These are phyloP conservation scores for Senna tora DNA, from an alignment of 306 rosid species.

Conservation along the genomic window DNA sequence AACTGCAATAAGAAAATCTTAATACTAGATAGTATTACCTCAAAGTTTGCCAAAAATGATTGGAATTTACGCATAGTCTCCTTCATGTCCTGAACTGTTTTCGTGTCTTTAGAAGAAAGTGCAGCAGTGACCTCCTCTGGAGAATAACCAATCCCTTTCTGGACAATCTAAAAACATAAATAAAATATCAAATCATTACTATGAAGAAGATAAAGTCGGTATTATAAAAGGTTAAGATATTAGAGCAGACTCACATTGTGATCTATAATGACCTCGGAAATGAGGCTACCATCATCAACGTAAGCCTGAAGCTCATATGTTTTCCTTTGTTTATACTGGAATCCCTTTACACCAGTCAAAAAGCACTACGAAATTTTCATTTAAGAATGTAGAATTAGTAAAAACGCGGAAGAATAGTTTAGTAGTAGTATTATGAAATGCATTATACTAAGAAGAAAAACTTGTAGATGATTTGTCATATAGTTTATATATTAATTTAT, in stretches of 20 bases:
- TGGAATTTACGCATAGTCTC: constrained; percentile 71
- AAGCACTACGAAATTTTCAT: constrained; percentile 62
- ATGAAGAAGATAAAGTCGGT: constrained; percentile 26
- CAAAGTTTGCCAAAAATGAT: constrained; percentile 69
- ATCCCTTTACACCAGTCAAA: constrained; percentile 89
- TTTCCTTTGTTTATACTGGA: constrained; percentile 64
- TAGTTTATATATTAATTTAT: not conserved
- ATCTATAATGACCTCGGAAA: constrained; percentile 73
- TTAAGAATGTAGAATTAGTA: constrained; percentile 28
- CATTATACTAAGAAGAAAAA: not conserved
- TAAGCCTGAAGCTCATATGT: constrained; percentile 76
- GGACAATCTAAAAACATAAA: constrained; percentile 66
- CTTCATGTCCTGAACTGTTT: constrained; percentile 57
- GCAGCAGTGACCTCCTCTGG: constrained; percentile 75
- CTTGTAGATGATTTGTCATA: not conserved
- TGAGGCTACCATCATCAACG: constrained; percentile 94
- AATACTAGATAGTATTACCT: constrained; percentile 49
- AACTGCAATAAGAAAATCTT: not conserved
- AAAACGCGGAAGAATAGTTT: not conserved
- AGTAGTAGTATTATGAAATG: not conserved
- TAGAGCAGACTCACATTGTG: constrained; percentile 66
- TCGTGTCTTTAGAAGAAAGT: constrained; percentile 64
- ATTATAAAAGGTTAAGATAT: constrained; percentile 17
- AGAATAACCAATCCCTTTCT: constrained; percentile 72
- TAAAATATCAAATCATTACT: constrained; percentile 22